Base-by-base conservation (phyloP, 768 basidiomycete genomes). In the Russula lepida region DNA sequence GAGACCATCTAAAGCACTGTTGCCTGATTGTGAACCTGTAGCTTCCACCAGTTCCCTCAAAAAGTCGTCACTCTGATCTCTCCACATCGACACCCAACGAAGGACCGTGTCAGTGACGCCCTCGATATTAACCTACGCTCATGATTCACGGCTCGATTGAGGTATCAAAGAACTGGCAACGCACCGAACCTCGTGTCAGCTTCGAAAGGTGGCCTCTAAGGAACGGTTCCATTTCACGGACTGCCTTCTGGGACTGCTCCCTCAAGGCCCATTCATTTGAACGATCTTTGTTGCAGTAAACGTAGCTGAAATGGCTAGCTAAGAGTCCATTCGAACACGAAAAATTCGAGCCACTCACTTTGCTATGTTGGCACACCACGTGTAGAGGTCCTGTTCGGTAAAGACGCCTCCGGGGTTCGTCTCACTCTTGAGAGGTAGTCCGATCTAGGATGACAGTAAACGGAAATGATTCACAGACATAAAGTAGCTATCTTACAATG, bases 401-500 rank as follows among this genome's bases (percentile, higher is more conserved):
- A 41, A 47, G n/a, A 27, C n/a, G 25, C 60, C 64, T 2, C 12
- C 39, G 39, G 33, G 44, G 15, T 66, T 66, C 13, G n/a, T 6
- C 15, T 21, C 30, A 8, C 17, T 33, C 54, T 66, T 66, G 27
- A 66, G 39, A 25, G 64, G 56, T 8, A 66, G 32, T 12, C 66
- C 66, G n/a, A 65, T 25, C 66, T 66, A 33, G 12, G 25, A 17
- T n/a, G 37, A 21, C 6, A 33, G 39, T 58, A 39, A 52, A 28
- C 17, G 15, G 3, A 21, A 4, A 11, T 17, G 2, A 32, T 25
- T 41, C 25, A 6, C 17, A 15, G 5, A 19, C 9, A 50, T 3
- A 23, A 32, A 30, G 19, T 21, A 25, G 43, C 5, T 2, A 43
- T 43, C 84, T 65, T 62, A 88, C 87, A 59, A 87, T 72, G 56